Evolutionary conservation across 176 grass and related monocot genomes (phyloP).

Genomic region (Aegilops sharonensis): DNA sequence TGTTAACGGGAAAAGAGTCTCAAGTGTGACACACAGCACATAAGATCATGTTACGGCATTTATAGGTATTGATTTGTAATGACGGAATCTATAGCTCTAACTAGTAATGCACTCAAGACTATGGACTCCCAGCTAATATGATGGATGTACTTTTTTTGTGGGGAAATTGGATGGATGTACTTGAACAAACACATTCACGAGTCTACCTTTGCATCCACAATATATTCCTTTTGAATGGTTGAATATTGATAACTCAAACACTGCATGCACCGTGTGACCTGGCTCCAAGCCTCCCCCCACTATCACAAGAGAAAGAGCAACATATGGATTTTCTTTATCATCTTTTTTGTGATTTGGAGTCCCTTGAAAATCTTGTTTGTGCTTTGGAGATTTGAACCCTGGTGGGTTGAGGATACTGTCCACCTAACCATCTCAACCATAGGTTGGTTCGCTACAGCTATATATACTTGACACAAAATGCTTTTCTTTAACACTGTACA

Average conservation of each 20-base stretch:
- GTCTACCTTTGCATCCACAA: background rate
- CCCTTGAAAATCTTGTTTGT: background rate
- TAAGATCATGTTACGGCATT: background rate
- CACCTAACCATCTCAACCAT: no score
- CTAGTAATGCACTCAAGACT: background rate
- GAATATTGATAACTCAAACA: constrained; percentile 26
- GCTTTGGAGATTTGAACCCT: background rate
- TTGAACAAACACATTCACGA: background rate
- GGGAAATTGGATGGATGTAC: background rate
- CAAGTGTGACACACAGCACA: no score
- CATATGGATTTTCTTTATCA: background rate
- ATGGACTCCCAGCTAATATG: background rate
- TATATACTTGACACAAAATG: no score
- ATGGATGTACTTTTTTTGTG: no score
- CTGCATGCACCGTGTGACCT: background rate
- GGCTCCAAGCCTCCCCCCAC: background rate
- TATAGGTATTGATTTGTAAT: background rate
- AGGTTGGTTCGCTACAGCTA: no score
- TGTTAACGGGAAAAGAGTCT: background rate
- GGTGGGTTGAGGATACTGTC: no score
- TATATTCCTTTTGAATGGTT: constrained; percentile 12
- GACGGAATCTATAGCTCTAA: background rate
- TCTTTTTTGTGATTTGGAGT: no score
- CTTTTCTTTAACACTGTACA: no score
- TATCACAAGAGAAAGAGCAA: background rate